Conservation (phyloP, 2,329 filamentous ascomycete genomes). For the Fusarium euwallaceae region DNA sequence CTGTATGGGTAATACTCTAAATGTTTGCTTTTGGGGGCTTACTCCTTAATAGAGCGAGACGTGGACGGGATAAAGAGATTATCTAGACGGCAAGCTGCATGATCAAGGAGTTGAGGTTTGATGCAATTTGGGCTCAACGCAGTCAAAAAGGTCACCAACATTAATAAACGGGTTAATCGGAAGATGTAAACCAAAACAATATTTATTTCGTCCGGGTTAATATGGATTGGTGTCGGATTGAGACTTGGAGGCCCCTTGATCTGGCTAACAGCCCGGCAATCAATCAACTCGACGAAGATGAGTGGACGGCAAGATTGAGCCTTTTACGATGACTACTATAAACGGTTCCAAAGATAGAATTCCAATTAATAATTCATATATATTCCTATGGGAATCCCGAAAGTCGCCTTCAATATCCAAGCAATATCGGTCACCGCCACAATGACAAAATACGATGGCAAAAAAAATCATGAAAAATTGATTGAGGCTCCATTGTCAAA, state of each 20-base stretch:
- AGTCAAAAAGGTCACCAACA: neutral
- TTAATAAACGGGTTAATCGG: neutral
- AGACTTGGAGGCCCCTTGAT: neutral
- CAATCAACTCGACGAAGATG: neutral
- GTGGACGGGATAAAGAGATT: neutral
- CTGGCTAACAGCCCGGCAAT: neutral
- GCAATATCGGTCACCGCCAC: neutral
- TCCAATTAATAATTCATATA: conserved; percentile 1
- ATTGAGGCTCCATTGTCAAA: conserved; percentile 1
- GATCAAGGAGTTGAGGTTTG: neutral
- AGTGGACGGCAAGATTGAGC: neutral
- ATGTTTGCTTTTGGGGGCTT: neutral
- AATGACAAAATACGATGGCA: neutral
- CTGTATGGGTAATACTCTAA: neutral
- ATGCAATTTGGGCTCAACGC: neutral
- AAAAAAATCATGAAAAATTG: neutral
- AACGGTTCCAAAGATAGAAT: neutral
- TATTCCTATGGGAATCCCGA: neutral
- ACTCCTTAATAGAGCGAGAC: neutral
- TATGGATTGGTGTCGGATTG: neutral
- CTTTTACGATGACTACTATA: neutral
- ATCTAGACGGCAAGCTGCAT: neutral
- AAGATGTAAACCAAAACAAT: neutral
- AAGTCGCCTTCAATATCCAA: neutral
- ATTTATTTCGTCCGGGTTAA: neutral